Conservation (phyloP, 2,329 filamentous ascomycete genomes). For the Hymenoscyphus occultus region DNA sequence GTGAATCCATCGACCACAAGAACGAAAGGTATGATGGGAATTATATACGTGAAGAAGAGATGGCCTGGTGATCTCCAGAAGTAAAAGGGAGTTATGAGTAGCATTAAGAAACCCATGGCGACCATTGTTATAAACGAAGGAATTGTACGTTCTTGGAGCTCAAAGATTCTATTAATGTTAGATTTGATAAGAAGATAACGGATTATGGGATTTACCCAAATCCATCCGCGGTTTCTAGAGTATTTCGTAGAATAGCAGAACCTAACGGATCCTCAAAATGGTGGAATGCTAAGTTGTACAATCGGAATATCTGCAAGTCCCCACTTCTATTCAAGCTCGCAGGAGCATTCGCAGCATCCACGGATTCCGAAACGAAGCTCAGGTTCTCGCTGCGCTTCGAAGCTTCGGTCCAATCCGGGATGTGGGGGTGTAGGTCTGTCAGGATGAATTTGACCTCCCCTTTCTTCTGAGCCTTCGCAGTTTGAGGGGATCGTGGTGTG, state of each 20-base stretch:
- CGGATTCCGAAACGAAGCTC: conserved; percentile 55
- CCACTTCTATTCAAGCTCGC: conserved; percentile 43
- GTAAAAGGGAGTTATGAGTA: conserved; percentile 52
- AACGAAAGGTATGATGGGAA: conserved; percentile 66
- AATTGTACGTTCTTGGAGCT: conserved; percentile 66
- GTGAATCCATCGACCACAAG: conserved; percentile 67
- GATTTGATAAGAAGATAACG: not conserved
- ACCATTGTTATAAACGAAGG: conserved; percentile 52
- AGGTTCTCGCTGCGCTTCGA: conserved; percentile 53
- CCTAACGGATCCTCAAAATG: conserved; percentile 69
- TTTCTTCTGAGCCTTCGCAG: conserved; percentile 21
- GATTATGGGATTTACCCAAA: conserved; percentile 47
- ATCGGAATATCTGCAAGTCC: conserved; percentile 57
- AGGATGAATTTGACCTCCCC: conserved; percentile 55
- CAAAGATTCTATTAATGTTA: conserved; percentile 53
- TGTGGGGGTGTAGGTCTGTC: conserved; percentile 64
- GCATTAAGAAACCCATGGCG: conserved; percentile 50
- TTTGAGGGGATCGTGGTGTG: conserved; percentile 27
- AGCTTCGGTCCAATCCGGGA: conserved; percentile 56
- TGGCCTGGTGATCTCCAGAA: conserved; percentile 38
- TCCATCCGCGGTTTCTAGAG: conserved; percentile 61
- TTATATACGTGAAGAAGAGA: conserved; percentile 62
- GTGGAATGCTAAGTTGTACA: conserved; percentile 75
- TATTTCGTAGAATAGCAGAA: conserved; percentile 58
- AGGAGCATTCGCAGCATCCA: conserved; percentile 65